Evolutionary conservation across 495 filamentous ascomycete genomes (phyloP).

Genomic region (Penicilliopsis zonata): DNA sequence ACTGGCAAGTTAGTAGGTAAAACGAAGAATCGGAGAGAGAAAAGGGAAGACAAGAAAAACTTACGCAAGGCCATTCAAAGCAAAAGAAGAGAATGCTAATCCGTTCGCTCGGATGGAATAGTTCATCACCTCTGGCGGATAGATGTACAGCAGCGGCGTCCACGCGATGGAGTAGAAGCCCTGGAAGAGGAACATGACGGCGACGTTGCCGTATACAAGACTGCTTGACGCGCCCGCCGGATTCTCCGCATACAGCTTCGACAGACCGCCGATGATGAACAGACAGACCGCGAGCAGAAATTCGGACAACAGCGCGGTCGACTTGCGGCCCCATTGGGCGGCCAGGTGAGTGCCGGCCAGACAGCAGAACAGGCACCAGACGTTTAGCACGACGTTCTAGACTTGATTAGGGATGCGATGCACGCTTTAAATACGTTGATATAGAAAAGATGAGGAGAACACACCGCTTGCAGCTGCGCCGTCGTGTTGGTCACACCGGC

Average conservation of each 20-base stretch:
- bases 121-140: constrained; percentile 41
- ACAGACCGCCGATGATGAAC: constrained; percentile 37
- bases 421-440: constrained; percentile 2
- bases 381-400: constrained; percentile 32
- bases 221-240: constrained; percentile 16
- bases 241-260: constrained; percentile 33
- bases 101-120: constrained; percentile 14
- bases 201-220: constrained; percentile 28
- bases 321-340: constrained; percentile 29
- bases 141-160: constrained; percentile 47
- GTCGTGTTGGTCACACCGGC: constrained; percentile 31
- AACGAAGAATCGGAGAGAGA: constrained; percentile 2
- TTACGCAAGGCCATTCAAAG: constrained; percentile 35
- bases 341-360: constrained; percentile 25
- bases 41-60: constrained; percentile 3
- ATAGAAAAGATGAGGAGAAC: constrained; percentile 3
- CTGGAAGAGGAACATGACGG: constrained; percentile 37
- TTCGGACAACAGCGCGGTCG: constrained; percentile 27
- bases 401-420: too few relatives aligned
- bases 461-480: constrained; percentile 32
- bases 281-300: constrained; percentile 27
- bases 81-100: constrained; percentile 9
- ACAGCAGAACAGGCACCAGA: constrained; percentile 25
- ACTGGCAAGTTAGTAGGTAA: too few relatives aligned
- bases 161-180: constrained; percentile 48